These are phyloP conservation scores for Pogostemon cablin DNA, from an alignment of 257 asterid species.

Conservation along the genomic window DNA sequence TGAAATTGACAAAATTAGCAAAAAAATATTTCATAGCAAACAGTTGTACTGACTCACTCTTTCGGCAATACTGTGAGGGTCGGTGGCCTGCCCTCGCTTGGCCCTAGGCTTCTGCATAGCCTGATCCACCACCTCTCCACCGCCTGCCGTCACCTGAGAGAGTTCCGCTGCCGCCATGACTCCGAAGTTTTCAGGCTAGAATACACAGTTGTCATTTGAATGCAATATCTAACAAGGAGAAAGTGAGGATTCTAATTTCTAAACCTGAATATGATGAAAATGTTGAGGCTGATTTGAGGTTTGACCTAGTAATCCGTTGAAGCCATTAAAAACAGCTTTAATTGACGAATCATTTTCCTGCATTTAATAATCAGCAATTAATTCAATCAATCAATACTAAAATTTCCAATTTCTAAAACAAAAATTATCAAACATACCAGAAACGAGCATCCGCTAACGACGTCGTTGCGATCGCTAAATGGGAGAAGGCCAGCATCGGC, in stretches of 20 bases:
- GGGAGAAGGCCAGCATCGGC: conserved; percentile 33
- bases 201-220: background rate
- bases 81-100: conserved; percentile 93
- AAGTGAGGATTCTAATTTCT: background rate
- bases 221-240: background rate
- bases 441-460: conserved; percentile 37
- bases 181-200: conserved; percentile 46
- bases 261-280: conserved; percentile 59
- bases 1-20: background rate
- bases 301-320: conserved; percentile 64
- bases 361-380: conserved; percentile 8
- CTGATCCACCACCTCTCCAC: conserved; percentile 48
- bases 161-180: conserved; percentile 35
- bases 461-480: conserved; percentile 45
- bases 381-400: background rate
- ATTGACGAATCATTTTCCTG: conserved; percentile 61
- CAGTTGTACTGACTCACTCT: conserved; percentile 51
- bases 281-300: conserved; percentile 50
- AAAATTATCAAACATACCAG: conserved; percentile 35
- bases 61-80: conserved; percentile 94
- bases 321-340: conserved; percentile 63
- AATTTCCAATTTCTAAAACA: background rate
- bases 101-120: conserved; percentile 78
- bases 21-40: background rate
- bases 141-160: conserved; percentile 49